Evolutionary conservation across 1,284 basidiomycete species (phyloP), one percentile per base, ranked within the genome.

Genomic region (Wallemia mellicola): DNA sequence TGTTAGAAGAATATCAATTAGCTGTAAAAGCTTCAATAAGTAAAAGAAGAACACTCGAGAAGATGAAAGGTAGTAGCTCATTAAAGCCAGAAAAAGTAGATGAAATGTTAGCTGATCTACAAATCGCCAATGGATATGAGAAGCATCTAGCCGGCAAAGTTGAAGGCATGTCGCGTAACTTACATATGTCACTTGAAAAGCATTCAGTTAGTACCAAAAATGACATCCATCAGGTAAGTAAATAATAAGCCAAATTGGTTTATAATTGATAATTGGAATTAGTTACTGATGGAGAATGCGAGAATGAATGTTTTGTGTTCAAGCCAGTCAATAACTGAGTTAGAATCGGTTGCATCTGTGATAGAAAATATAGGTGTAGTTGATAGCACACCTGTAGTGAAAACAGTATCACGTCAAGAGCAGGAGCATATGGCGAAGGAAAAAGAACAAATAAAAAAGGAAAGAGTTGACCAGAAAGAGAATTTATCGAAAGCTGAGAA

Each of bases 1-100:
- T 92, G 9, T 72, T 94, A 61, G 89, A 95, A 66, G 89, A 94
- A 68, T 86, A 89, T 61, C 87, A 92, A 63, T 75, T 79, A 2
- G 86, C 88, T 1, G 85, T 86, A 24, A 94, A 94, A 68, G 77
- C 79, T 1, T 83, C 86, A 1, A 94, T 95, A 64, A 86, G 81
- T 24, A 94, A 92, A 70, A 77, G 88, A 57, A 73, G 88, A 28
- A 79, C 83, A 60, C 86, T 94, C 61, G 89, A 95, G 67, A 79
- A 88, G 55, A 70, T 95, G 65, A 89, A 89, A 68, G 82, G 83
- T 1, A 88, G 83, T 65, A 80, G 80, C 14, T 88, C 79, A 64
- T 91, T 95, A 61, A 79, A 81, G 60, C 77, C 83, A 14, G 79
- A 85, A 61, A 81, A 80, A 61, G 91, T 92, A 2, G 87, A 94